Conservation (phyloP, 768 basidiomycete species). For the Mycena vitilis region DNA sequence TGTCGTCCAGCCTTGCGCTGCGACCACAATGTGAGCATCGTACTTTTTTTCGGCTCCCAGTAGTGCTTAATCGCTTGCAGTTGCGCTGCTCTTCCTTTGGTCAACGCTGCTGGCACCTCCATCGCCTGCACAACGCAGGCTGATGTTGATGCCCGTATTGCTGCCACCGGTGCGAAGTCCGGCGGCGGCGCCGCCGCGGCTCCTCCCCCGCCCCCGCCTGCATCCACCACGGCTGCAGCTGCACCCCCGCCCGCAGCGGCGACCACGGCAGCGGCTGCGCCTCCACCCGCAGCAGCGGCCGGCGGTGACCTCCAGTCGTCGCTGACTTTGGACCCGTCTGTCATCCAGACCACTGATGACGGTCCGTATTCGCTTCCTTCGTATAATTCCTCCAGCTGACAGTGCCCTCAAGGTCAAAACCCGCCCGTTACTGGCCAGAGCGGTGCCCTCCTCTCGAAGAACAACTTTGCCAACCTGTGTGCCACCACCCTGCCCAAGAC, state of each 20-base stretch:
- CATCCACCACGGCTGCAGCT: not conserved
- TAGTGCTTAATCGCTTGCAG: slow-evolving; percentile 35
- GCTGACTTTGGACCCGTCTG: slow-evolving; percentile 53
- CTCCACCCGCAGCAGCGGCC: slow-evolving; percentile 7
- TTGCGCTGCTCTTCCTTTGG: slow-evolving; percentile 65
- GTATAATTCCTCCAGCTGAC: not conserved
- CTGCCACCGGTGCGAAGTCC: slow-evolving; percentile 41
- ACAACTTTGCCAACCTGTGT: slow-evolving; percentile 79
- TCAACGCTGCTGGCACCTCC: slow-evolving; percentile 60
- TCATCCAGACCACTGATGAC: slow-evolving; percentile 57
- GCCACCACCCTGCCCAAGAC: slow-evolving; percentile 47
- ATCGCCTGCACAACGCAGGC: slow-evolving; percentile 63
- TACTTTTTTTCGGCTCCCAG: not conserved
- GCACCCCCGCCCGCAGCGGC: not conserved
- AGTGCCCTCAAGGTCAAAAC: slow-evolving; percentile 43
- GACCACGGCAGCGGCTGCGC: not conserved
- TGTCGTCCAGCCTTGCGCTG: slow-evolving; percentile 48
- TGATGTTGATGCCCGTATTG: slow-evolving; percentile 61
- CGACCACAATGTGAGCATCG: slow-evolving; percentile 49
- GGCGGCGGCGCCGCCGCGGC: slow-evolving; percentile 26
- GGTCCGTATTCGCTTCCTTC: slow-evolving; percentile 42
- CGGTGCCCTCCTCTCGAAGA: slow-evolving; percentile 48
- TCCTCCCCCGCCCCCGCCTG: slow-evolving; percentile 25
- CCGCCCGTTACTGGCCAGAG: slow-evolving; percentile 59
- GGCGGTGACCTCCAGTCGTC: not conserved